Evolutionary conservation across 306 rosid species (phyloP), one percentile per base, ranked within the genome.

Genomic region (Rosa rugosa): DNA sequence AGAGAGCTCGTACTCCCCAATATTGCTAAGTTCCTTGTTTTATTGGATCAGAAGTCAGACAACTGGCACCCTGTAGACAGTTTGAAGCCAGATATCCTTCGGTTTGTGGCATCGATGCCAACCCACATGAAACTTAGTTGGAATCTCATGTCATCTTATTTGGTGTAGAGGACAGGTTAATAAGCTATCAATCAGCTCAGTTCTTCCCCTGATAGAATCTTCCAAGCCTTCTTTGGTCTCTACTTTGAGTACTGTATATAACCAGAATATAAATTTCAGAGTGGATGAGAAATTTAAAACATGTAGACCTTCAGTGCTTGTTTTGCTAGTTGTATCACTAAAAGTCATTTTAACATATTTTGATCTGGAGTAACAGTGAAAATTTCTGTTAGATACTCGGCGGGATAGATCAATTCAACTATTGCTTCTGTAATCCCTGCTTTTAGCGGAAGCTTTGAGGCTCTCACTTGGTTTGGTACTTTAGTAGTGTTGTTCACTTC

Each of bases 61-160:
- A 77, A 79, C 82, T 71, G 56, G 59, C 85, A 76, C 63, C 79
- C 85, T 40, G 84, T 81, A 70, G 82, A 71, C 49, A 64, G 75
- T 66, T 53, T 38, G 6, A 83, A 90, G 72, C 91, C 87, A 3
- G 97, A 95, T 88, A 81, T 95, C 80, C 92, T 89, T 67, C 88
- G 97, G 63, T 92, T 92, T 76, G 94, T 92, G n/a, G 94, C 94
- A 31, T 74, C 90, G 57, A 95, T 95, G 98, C 99, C 99, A 11
- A 85, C 88, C 36, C 99, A 92, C 74, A 95, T 92, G 99, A 95
- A 89, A 86, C 88, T 92, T 72, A 95, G 99, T 82, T 95, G 99
- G 99, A 95, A 95, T 87, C 88, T 95, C 54, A 95, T 95, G 98
- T 95, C 98, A 27, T 95, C 99, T 0, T 95, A 89, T 84, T 80